Conservation (phyloP, 148 eudicot genomes). For the Cornus suecica region DNA sequence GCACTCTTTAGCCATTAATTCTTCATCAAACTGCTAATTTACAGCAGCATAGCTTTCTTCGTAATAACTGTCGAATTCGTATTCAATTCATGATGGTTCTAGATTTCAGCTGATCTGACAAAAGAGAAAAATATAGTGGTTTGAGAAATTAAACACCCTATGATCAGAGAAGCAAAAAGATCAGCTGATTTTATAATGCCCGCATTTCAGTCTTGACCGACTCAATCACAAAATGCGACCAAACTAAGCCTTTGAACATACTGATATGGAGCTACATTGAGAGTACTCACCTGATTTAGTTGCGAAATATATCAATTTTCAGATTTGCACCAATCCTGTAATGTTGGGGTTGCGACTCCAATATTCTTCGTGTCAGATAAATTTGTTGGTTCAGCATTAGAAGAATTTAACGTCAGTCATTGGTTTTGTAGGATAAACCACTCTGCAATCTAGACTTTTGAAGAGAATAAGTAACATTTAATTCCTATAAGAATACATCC, state of each 20-base stretch:
- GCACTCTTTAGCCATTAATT: too few relatives aligned
- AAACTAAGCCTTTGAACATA: not conserved
- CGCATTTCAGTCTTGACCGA: too few relatives aligned
- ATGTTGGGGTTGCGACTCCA: constrained; percentile 74
- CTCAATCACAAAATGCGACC: too few relatives aligned
- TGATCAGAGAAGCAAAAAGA: too few relatives aligned
- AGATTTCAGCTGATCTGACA: too few relatives aligned
- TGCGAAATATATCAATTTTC: constrained; percentile 19
- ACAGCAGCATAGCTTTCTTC: too few relatives aligned
- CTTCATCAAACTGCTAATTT: too few relatives aligned
- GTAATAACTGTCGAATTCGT: too few relatives aligned
- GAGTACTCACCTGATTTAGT: constrained; percentile 13
- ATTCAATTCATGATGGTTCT: too few relatives aligned
- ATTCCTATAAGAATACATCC: not conserved
- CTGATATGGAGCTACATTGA: not conserved
- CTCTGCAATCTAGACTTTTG: not conserved
- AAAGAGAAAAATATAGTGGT: too few relatives aligned
- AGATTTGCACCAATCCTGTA: constrained; percentile 63
- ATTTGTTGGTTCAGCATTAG: constrained; percentile 52
- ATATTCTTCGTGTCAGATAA: constrained; percentile 71
- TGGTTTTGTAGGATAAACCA: not conserved
- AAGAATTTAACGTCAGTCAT: constrained; percentile 19
- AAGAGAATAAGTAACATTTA: not conserved
- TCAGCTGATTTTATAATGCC: too few relatives aligned
- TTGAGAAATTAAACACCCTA: too few relatives aligned